Conservation (phyloP, 129 eudicot genomes). For the Chrysanthemum seticuspe region DNA sequence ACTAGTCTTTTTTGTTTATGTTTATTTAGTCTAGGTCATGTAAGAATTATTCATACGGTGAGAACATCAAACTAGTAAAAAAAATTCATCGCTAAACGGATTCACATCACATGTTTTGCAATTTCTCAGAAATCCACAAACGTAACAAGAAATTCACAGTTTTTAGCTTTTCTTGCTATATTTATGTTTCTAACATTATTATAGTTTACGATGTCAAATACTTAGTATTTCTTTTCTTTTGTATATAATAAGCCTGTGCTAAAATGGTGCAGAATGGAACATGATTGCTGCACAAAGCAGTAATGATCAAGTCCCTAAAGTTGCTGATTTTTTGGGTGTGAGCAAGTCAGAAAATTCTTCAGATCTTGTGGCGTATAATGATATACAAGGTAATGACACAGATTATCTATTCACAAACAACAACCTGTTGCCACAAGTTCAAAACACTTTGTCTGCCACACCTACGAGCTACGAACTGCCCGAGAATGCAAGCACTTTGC, state of each 20-base stretch:
- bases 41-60: no score
- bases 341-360: constrained; percentile 70
- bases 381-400: constrained; percentile 55
- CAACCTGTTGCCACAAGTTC: constrained; percentile 48
- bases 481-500: constrained; percentile 72
- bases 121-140: no score
- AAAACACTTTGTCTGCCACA: constrained; percentile 46
- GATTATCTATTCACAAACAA: constrained; percentile 60
- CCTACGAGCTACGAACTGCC: constrained; percentile 49
- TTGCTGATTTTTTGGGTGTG: constrained; percentile 93
- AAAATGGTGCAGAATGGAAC: constrained; percentile 70
- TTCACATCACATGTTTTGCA: no score
- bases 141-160: neutral
- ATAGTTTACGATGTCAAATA: neutral
- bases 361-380: constrained; percentile 65
- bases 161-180: neutral
- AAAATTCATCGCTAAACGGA: no score
- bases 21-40: no score
- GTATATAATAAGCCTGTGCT: neutral
- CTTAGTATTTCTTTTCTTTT: neutral
- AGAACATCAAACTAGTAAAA: no score
- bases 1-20: neutral
- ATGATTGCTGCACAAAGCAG: constrained; percentile 67
- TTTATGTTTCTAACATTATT: neutral
- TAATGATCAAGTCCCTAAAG: constrained; percentile 74